Base-by-base conservation (phyloP, 2,329 filamentous ascomycete species). In the Sporothrix pseudoabietina region DNA sequence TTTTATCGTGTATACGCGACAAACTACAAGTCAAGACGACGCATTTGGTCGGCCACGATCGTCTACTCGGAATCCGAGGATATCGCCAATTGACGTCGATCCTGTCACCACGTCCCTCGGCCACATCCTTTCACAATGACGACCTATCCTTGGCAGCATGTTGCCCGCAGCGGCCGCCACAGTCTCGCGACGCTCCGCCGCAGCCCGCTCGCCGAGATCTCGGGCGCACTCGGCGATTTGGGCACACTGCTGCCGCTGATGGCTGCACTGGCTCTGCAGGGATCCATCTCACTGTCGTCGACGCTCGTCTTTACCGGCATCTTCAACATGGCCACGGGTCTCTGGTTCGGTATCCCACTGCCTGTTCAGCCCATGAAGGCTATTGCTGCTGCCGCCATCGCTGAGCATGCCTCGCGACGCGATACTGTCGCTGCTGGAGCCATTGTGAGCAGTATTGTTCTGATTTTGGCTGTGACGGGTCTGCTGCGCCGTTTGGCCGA, bases 301-400 rank as follows among this genome's bases (percentile, higher is more conserved):
- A 98, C 95, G 0, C 87, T 98, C 0, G 88, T 98, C 6, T 96
- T 97, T 80, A 94, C 94, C 0, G 96, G 96, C 0, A 79, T 94
- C 10, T 95, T 92, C 81, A 98, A 98, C 78, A 88, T 98, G 72
- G 78, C 92, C 14, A 97, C 94, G 0, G 96, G 95, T 22, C 79
- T 90, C 1, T 82, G 91, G 44, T 98, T 98, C 78, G 95, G 95
- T 7, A 91, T 98, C 55, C 95, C 95, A 1, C 83, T 98, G 3
- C 94, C 94, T 0, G 94, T 98, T 0, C 94, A 98, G 83, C 94
- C 94, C n/a, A 91, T 91, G 89, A 91, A 91, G 83, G 87, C 95
- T 52, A 97, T 98, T 75, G 94, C 94, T 6, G 93, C 94, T 0
- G 92, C 97, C 0, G 93, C 94, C n/a, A 93, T 98, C 73, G 86